A percentile compares a stretch with the other conserved stretches of the same genome.
phyloP scores from a whole-genome alignment of 306 rosid species.

The Mimosa pudica region DNA sequence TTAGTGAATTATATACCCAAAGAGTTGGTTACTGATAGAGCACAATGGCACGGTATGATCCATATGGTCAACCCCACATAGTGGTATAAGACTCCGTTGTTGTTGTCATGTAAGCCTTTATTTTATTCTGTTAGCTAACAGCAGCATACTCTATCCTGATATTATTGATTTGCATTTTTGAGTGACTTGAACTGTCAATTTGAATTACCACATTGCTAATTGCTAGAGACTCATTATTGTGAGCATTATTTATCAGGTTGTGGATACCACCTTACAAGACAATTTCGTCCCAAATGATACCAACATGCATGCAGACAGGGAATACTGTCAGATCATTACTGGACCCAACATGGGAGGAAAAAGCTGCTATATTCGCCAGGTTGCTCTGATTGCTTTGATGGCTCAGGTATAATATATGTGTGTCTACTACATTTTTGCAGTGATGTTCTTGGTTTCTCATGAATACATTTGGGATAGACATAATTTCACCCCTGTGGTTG shows the following conservation, averaged over 20 bases:
- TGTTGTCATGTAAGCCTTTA: constrained; percentile 18
- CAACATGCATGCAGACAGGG: constrained; percentile 60
- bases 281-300: constrained; percentile 94
- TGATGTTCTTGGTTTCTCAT: constrained; percentile 5
- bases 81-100: no score
- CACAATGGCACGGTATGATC: no score
- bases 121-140: constrained; percentile 13
- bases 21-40: no score
- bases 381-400: constrained; percentile 86
- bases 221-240: constrained; percentile 39
- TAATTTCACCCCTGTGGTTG: constrained; percentile 12
- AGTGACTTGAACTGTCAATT: constrained; percentile 10
- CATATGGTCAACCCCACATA: no score
- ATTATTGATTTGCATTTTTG: constrained; percentile 16
- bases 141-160: background rate
- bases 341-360: constrained; percentile 99
- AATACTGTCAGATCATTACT: constrained; percentile 87
- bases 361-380: constrained; percentile 98
- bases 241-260: constrained; percentile 59
- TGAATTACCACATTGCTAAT: constrained; percentile 31
- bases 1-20: no score
- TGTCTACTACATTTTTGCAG: constrained; percentile 19
- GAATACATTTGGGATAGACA: background rate
- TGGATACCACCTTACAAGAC: constrained; percentile 76
- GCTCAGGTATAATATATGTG: constrained; percentile 73